Base-by-base conservation (phyloP, 106 monocot species). In the Phalaenopsis equestris region DNA sequence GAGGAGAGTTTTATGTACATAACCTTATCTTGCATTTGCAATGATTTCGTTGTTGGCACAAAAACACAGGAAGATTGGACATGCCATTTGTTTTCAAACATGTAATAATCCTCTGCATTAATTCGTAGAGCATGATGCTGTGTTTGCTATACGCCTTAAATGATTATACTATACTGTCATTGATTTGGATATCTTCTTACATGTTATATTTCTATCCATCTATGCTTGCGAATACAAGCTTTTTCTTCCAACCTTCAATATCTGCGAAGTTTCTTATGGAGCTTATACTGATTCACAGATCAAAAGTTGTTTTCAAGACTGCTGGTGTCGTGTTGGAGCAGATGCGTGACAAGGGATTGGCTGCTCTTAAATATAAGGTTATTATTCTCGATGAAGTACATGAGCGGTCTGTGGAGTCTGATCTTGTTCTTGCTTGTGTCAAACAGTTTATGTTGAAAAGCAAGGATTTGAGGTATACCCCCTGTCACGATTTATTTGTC, bases 371-470 rank as follows among this genome's bases (percentile, higher is more conserved):
- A 55, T 94, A 94, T 73, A 94, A 94, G 73, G 91, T 94, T 75
- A 92, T 94, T 79, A 92, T 94, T 82, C 90, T 94, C 68, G 94
- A 94, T 81, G 94, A 94, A 82, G 90, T 94, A 42, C 94, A 94
- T 87, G 94, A 94, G 79, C 86, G 94, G 42, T 94, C 94, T 37
- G 94, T 92, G 72, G 94, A 94, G 65, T 94, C 94, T 81, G 94
- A 94, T 90, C 88, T 94, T 77, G 85, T 94, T 85, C 91, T 94
- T 85, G 91, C 90, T 56, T 88, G 90, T 83, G 75, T 92, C 16
- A 94, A 94, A 79, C 94, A 88, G 65, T 91, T 92, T 85, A 83
- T 92, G 91, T 77, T 86, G 87, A 94, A 83, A 85, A 94, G 84
- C 42, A 86, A 79, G 23, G 87, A 88, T 75, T 64, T 92, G 73